These are phyloP conservation scores for Linum trigynum DNA, from an alignment of 345 rosid species.

Conservation along the genomic window DNA sequence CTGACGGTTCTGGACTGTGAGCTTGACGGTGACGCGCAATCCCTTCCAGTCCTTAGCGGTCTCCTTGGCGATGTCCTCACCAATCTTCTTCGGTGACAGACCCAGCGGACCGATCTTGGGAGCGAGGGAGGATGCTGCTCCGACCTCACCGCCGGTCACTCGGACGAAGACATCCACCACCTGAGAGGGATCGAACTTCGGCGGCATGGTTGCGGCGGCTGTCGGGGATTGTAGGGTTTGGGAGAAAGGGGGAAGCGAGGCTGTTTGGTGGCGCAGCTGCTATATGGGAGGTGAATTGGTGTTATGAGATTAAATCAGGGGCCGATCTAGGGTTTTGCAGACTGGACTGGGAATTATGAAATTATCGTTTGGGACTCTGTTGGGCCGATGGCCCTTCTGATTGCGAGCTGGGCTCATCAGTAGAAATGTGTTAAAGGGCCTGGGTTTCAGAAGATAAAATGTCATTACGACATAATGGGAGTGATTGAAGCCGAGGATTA, in stretches of 20 bases:
- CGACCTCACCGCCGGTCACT: conserved; percentile 9
- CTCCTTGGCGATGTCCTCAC: conserved; percentile 13
- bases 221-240: not conserved
- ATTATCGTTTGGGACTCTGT: not conserved
- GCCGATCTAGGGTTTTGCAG: not conserved
- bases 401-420: not conserved
- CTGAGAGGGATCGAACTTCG: conserved; percentile 11
- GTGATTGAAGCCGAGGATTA: too few relatives aligned
- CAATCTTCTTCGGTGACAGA: conserved; percentile 11
- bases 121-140: conserved; percentile 9
- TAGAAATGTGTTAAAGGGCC: not conserved
- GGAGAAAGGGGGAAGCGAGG: not conserved
- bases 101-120: conserved; percentile 12
- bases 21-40: conserved; percentile 8
- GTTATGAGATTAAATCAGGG: not conserved
- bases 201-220: conserved; percentile 2
- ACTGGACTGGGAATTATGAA: not conserved
- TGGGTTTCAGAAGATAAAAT: too few relatives aligned
- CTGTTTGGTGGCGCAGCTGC: not conserved
- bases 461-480: too few relatives aligned
- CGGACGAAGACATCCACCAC: conserved; percentile 9
- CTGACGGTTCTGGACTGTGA: conserved; percentile 11
- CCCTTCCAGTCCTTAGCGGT: conserved; percentile 10
- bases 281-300: not conserved
- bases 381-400: not conserved